Percentiles rank a stretch among this genome's conserved stretches.
Evolutionary conservation across 208 protist genomes (phyloP).

Genomic region (Crithidia mellificae): DNA sequence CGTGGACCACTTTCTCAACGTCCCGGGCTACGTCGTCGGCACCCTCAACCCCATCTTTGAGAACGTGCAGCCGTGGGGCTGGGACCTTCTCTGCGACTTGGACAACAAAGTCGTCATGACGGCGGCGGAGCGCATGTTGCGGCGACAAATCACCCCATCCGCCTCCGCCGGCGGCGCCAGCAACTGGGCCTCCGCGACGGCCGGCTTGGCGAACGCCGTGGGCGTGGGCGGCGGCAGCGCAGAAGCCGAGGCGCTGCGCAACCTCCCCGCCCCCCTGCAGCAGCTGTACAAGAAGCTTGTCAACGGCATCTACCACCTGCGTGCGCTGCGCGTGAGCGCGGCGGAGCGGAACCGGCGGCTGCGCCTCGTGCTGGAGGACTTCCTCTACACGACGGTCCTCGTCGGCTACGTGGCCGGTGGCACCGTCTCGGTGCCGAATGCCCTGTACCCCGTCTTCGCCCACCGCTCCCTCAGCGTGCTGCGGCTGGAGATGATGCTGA

Average conservation of each 20-base stretch:
- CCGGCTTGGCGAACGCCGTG: constrained; percentile 43
- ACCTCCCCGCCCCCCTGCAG: constrained; percentile 23
- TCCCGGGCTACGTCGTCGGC: constrained; percentile 78
- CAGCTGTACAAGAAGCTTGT: constrained; percentile 48
- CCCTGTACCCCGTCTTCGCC: constrained; percentile 38
- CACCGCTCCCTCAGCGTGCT: constrained; percentile 35
- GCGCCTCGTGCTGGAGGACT: constrained; percentile 60
- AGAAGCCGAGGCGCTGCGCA: constrained; percentile 27
- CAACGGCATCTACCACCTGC: constrained; percentile 40
- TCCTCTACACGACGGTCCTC: constrained; percentile 45
- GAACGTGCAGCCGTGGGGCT: constrained; percentile 53
- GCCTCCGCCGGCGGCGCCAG: constrained; percentile 16
- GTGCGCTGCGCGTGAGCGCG: constrained; percentile 43
- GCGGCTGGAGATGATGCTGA: constrained; percentile 40
- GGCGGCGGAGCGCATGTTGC: constrained; percentile 35
- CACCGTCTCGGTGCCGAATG: constrained; percentile 19
- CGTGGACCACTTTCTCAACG: constrained; percentile 53
- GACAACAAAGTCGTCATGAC: constrained; percentile 54
- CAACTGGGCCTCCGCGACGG: constrained; percentile 43
- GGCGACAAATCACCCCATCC: constrained; percentile 9
- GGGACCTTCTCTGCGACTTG: constrained; percentile 77
- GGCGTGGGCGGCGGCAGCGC: constrained; percentile 18
- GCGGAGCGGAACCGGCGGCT: constrained; percentile 48
- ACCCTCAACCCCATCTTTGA: constrained; percentile 86
- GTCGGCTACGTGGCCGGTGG: constrained; percentile 29